Base-by-base conservation (phyloP, 495 filamentous ascomycete species). In the Penicillium subrubescens region DNA sequence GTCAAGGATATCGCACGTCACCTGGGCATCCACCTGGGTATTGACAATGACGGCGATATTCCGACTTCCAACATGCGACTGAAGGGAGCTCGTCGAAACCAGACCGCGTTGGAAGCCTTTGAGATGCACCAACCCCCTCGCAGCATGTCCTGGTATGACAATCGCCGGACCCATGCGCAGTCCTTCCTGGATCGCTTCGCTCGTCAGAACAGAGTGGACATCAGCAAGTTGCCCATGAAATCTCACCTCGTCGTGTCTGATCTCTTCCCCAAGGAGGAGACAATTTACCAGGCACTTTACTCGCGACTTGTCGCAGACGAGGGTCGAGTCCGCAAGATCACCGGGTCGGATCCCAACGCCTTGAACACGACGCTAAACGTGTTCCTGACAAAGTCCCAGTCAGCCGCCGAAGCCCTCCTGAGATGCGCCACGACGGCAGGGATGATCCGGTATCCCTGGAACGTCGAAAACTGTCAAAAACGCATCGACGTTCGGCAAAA, bases 1-100 rank as follows among this genome's bases (percentile, higher is more conserved):
- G 73, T 91, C 25, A 87, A 87, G 50, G 76, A 72, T 4, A 86
- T 89, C 35, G 86, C 86, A 2, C 68, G 72, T 1, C 76, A 87
- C 21, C 57, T 92, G 4, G 82, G 83, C 5, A 63, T 87, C 10
- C 82, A 87, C 59, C 75, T 88, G 3, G 86, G 86, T 1, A 72
- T 81, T 46, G 79, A 83, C 59, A 81, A 87, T 44, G 83, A 81
- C 59, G 71, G 74, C 6, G 73, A 73, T 31, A 43, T 63, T 44
- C 44, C 77, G 63, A 70, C 62, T 14, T 44, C 79, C n/a, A 79
- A 81, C 53, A 67, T 66, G 6, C 75, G 78, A 39, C 59, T 75
- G 21, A 71, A 68, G 27, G 33, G 39, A 3, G 60, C 70, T 44
- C 59, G 65, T 3, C 73, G 66, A 8, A 67, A 76, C 6, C 63